Evolutionary conservation across 371 early-diverging fungal species (phyloP).

Genomic region (Chytridiales sp.): DNA sequence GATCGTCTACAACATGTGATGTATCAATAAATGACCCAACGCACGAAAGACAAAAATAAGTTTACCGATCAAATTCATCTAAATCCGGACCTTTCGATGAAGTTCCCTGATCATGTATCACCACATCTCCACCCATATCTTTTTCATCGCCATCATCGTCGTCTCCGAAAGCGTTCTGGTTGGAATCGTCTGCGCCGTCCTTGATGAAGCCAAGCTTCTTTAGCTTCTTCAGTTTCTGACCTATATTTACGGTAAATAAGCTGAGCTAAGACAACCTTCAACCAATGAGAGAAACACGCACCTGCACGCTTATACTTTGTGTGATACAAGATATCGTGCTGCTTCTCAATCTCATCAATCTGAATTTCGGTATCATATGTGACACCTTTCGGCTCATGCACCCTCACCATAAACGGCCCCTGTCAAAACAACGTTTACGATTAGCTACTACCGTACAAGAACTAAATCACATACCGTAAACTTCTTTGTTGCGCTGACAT

Average conservation of each 20-base stretch:
- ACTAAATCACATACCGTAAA: constrained; percentile 50
- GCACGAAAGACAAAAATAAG: too few species aligned
- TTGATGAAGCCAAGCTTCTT: constrained; percentile 15
- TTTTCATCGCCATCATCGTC: constrained; percentile 60
- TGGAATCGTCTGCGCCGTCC: too few species aligned
- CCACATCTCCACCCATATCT: constrained; percentile 46
- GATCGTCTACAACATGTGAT: constrained; percentile 50
- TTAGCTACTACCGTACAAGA: not conserved
- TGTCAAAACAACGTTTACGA: constrained; percentile 36
- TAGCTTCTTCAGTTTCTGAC: constrained; percentile 28
- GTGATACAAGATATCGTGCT: constrained; percentile 90
- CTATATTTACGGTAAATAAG: too few species aligned
- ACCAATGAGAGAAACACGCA: too few species aligned
- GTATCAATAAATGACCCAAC: too few species aligned
- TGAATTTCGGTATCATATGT: constrained; percentile 91
- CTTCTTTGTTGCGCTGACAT: constrained; percentile 47
- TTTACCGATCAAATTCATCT: constrained; percentile 22
- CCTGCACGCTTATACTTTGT: constrained; percentile 89
- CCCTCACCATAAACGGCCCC: constrained; percentile 85
- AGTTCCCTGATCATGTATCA: constrained; percentile 52
- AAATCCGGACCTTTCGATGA: constrained; percentile 36
- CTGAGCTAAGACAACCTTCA: too few species aligned
- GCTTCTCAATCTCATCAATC: constrained; percentile 70
- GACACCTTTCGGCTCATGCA: constrained; percentile 92
- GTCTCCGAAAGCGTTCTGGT: constrained; percentile 64